Conservation (phyloP, 192 early-diverging fungal genomes). For the Coemansia brasiliensis region DNA sequence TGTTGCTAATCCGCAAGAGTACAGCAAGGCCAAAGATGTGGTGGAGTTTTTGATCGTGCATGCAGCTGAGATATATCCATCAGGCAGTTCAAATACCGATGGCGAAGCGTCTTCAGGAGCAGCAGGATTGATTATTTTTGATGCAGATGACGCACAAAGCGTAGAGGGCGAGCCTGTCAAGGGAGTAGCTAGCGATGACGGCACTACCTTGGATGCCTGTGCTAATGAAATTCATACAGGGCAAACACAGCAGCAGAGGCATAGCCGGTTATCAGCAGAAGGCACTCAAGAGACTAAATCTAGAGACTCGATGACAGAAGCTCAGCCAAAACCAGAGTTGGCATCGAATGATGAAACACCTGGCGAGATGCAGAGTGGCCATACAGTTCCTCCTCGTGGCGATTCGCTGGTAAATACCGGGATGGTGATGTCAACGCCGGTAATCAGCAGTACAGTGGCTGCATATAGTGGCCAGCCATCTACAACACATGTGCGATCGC, state of each 20-base stretch:
- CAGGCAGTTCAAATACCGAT: neutral
- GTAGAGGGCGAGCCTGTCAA: constrained; percentile 9
- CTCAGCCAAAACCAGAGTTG: neutral
- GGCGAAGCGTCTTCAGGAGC: neutral
- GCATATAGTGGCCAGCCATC: neutral
- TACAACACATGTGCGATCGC: constrained; percentile 11
- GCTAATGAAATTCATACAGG: neutral
- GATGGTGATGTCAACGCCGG: constrained; percentile 37
- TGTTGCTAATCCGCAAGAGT: constrained; percentile 68
- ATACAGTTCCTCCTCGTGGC: constrained; percentile 26
- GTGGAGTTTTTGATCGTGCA: constrained; percentile 71
- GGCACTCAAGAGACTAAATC: constrained; percentile 24
- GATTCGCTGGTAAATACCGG: constrained; percentile 29
- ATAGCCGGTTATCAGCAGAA: constrained; percentile 23
- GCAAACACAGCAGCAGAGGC: constrained; percentile 3
- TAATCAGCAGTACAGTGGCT: neutral
- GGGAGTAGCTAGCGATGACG: constrained; percentile 32
- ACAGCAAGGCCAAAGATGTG: constrained; percentile 72
- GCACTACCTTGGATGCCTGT: constrained; percentile 13
- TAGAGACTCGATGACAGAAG: constrained; percentile 5
- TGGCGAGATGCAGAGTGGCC: neutral
- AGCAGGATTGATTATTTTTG: constrained; percentile 28
- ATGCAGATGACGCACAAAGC: constrained; percentile 1
- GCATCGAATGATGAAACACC: too few relatives aligned
- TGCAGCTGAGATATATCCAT: constrained; percentile 25